Evolutionary conservation across 306 rosid species (phyloP).

Genomic region (Glycine soja): DNA sequence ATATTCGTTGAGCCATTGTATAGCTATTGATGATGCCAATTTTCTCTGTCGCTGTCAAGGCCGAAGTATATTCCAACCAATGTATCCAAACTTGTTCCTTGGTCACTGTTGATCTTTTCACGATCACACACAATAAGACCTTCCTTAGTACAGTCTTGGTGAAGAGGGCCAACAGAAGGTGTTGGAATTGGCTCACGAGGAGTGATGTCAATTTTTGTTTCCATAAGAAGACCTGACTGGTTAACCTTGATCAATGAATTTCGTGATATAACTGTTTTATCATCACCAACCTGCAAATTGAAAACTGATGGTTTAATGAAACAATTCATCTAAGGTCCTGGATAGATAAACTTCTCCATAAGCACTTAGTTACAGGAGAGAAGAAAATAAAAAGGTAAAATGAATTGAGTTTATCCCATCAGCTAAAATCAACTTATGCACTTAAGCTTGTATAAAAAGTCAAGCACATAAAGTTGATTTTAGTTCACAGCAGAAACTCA

Average conservation of each 20-base stretch:
- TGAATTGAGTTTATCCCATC: not conserved
- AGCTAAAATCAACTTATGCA: not conserved
- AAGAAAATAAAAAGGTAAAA: not conserved
- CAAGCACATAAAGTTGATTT: not conserved
- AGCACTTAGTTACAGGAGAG: not conserved
- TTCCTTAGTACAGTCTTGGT: constrained; percentile 70
- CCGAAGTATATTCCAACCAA: constrained; percentile 86
- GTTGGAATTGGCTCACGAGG: constrained; percentile 76
- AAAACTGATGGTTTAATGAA: not conserved
- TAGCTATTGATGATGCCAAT: constrained; percentile 77
- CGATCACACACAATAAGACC: constrained; percentile 82
- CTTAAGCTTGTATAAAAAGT: not conserved
- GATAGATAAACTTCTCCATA: not conserved
- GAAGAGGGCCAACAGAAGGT: constrained; percentile 82
- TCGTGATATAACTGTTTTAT: constrained; percentile 76
- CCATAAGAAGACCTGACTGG: constrained; percentile 98
- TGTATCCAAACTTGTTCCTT: constrained; percentile 89
- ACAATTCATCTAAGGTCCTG: not conserved
- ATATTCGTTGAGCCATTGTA: constrained; percentile 73
- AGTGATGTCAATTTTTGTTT: constrained; percentile 78
- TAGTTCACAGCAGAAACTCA: not conserved
- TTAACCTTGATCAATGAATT: constrained; percentile 85
- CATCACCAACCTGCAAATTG: constrained; percentile 75
- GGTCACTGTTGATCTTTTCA: constrained; percentile 70
- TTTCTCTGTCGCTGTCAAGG: constrained; percentile 89